Evolutionary conservation across 257 asterid genomes (phyloP).

Genomic region (Oldenlandia corymbosa): DNA sequence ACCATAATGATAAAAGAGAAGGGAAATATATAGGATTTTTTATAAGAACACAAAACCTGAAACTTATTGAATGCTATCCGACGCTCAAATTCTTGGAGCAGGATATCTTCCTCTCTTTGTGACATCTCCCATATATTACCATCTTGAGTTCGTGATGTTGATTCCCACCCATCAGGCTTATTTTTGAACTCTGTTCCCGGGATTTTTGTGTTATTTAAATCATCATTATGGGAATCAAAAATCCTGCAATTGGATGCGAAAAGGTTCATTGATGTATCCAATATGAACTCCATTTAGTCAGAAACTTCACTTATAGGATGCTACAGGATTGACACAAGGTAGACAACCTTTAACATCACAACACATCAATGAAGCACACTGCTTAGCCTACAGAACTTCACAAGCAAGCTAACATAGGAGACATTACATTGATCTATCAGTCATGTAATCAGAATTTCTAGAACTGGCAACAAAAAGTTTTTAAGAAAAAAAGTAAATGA

Average conservation of each 20-base stretch:
- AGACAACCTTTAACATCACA: no score
- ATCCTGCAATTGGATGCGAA: conserved; percentile 47
- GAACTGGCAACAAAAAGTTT: no score
- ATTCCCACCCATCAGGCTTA: conserved; percentile 95
- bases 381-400: background rate
- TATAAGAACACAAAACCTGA: conserved; percentile 43
- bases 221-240: conserved; percentile 61
- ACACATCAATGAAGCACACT: no score
- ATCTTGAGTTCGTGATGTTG: conserved; percentile 56
- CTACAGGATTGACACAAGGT: background rate
- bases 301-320: background rate
- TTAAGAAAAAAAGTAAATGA: no score
- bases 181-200: conserved; percentile 54
- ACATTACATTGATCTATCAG: no score
- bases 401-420: background rate
- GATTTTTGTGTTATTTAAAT: conserved; percentile 36
- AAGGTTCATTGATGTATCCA: background rate
- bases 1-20: background rate
- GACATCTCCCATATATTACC: conserved; percentile 93
- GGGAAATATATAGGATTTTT: background rate
- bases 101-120: conserved; percentile 87
- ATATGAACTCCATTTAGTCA: background rate
- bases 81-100: conserved; percentile 95
- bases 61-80: conserved; percentile 87
- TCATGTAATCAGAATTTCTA: no score